phyloP scores from a whole-genome alignment of 2,329 filamentous ascomycete genomes.

The Phaeosphaeriaceae sp. region DNA sequence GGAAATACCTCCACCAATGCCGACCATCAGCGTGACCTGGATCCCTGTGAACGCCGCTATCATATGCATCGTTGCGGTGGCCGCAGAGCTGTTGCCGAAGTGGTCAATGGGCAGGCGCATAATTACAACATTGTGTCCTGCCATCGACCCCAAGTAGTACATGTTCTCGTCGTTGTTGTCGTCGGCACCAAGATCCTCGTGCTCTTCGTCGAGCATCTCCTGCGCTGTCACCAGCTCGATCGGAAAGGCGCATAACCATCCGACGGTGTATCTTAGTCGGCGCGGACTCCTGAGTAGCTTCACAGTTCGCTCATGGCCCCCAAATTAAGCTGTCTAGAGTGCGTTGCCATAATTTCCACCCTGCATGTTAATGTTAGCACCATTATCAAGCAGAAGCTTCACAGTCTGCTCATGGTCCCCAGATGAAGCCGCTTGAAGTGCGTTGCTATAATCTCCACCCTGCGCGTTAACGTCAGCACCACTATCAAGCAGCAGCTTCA shows the following conservation, averaged over 20 bases:
- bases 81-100: constrained; percentile 40
- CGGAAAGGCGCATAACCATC: constrained; percentile 44
- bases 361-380: too few relatives aligned
- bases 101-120: constrained; percentile 36
- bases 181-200: constrained; percentile 25
- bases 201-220: constrained; percentile 14
- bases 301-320: background rate
- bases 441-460: background rate
- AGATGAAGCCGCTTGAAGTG: background rate
- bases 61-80: constrained; percentile 37
- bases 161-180: constrained; percentile 22
- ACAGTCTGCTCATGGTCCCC: background rate
- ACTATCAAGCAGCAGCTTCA: too few relatives aligned
- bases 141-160: constrained; percentile 28
- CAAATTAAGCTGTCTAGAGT: background rate
- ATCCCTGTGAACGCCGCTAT: constrained; percentile 36
- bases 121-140: constrained; percentile 42
- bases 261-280: constrained; percentile 44
- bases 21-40: too few relatives aligned
- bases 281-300: too few relatives aligned
- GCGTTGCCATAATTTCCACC: background rate
- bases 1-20: too few relatives aligned
- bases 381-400: too few relatives aligned
- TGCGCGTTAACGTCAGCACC: too few relatives aligned
- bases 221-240: constrained; percentile 39